Conservation (phyloP, 2,329 filamentous ascomycete species). For the Ceratocystiopsis sp. region DNA sequence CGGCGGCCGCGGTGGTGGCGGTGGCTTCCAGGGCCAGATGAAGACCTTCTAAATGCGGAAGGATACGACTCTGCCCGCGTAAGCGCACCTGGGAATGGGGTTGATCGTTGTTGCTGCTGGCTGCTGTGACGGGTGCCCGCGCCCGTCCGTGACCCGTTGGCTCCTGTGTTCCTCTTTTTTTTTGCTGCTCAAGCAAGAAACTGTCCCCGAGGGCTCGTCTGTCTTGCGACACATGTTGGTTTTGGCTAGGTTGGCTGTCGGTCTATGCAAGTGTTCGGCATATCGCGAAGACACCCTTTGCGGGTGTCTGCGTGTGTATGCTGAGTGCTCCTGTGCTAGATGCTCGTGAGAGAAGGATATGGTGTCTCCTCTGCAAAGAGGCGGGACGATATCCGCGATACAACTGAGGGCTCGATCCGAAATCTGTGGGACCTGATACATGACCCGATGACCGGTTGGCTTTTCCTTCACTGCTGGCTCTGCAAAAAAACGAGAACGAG, state of each 20-base stretch:
- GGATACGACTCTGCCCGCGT: not conserved
- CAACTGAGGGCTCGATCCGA: conserved; percentile 23
- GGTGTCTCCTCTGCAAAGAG: not conserved
- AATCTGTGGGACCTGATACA: not conserved
- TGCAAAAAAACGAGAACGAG: too few species aligned
- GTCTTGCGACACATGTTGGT: conserved; percentile 13
- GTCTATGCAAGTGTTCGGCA: conserved; percentile 18
- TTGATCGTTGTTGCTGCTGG: not conserved
- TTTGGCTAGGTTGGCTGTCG: conserved; percentile 40
- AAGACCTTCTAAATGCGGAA: conserved; percentile 31
- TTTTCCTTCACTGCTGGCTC: too few species aligned
- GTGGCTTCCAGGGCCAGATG: conserved; percentile 65
- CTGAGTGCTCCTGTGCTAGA: not conserved
- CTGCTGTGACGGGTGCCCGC: too few species aligned
- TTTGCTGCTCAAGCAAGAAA: not conserved
- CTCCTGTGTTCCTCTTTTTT: not conserved
- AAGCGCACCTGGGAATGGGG: not conserved
- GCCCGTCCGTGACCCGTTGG: too few species aligned
- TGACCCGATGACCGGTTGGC: too few species aligned
- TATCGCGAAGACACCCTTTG: too few species aligned
- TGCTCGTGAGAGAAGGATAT: conserved; percentile 1
- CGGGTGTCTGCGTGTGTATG: too few species aligned
- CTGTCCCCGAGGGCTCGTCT: conserved; percentile 21
- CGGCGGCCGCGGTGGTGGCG: conserved; percentile 32
- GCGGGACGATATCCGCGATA: conserved; percentile 22